A percentile compares a stretch with the other conserved stretches of the same genome.
Evolutionary conservation across 2,329 filamentous ascomycete genomes (phyloP).

Genomic region (Talaromyces sp.): DNA sequence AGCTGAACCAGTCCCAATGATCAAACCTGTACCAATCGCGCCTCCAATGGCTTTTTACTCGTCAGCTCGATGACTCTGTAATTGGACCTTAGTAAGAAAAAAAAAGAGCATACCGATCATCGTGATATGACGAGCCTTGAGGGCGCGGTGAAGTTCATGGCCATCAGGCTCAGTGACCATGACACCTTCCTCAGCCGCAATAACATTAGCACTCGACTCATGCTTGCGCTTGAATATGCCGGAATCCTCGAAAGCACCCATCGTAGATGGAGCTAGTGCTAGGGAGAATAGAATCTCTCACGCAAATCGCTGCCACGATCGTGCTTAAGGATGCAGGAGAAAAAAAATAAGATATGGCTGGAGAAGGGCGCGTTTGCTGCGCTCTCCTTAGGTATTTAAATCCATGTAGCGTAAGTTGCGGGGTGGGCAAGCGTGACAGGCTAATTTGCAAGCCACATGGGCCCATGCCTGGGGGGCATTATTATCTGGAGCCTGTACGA

Average conservation of each 20-base stretch:
- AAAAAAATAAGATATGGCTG: too few relatives aligned
- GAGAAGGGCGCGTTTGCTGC: too few relatives aligned
- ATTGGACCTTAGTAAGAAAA: background rate
- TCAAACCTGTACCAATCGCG: conserved; percentile 40
- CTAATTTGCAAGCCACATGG: too few relatives aligned
- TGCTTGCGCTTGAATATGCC: conserved; percentile 10
- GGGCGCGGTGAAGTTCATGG: conserved; percentile 37
- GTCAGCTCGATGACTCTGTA: conserved; percentile 5
- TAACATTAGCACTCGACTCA: conserved; percentile 17
- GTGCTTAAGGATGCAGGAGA: too few relatives aligned
- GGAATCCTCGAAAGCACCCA: background rate
- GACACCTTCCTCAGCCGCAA: conserved; percentile 19
- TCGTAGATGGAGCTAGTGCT: background rate
- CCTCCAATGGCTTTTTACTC: conserved; percentile 33
- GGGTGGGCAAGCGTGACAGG: too few relatives aligned
- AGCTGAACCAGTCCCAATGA: conserved; percentile 38
- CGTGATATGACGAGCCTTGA: conserved; percentile 37
- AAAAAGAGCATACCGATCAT: conserved; percentile 33
- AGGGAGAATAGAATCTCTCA: too few relatives aligned
- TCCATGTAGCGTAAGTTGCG: too few relatives aligned
- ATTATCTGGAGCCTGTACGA: too few relatives aligned
- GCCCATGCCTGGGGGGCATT: too few relatives aligned
- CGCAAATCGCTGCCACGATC: too few relatives aligned
- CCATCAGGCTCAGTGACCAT: conserved; percentile 21
- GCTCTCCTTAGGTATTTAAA: too few relatives aligned